These are phyloP conservation scores for Nakataea oryzae DNA, from an alignment of 2,329 filamentous ascomycete genomes.

Conservation along the genomic window DNA sequence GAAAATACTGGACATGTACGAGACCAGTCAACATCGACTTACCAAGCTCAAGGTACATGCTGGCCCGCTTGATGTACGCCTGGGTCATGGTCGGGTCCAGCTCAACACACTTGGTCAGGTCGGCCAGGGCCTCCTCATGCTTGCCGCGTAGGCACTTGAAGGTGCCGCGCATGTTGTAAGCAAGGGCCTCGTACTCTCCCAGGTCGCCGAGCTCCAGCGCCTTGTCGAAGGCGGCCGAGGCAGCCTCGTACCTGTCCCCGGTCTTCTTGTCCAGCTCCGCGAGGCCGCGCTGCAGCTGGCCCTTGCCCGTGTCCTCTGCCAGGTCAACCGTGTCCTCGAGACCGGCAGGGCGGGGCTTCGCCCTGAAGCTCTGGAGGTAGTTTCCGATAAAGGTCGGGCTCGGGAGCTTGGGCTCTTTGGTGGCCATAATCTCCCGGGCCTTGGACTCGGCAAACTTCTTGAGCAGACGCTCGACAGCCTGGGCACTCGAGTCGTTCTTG, in stretches of 20 bases:
- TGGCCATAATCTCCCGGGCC: conserved; percentile 78
- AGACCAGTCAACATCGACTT: conserved; percentile 18
- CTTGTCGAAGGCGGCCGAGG: conserved; percentile 74
- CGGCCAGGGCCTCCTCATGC: conserved; percentile 68
- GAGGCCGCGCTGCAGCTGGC: conserved; percentile 75
- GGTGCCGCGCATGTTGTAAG: conserved; percentile 93
- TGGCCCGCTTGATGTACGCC: conserved; percentile 97
- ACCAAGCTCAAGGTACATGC: conserved; percentile 93
- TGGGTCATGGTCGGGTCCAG: conserved; percentile 81
- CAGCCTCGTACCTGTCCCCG: conserved; percentile 83
- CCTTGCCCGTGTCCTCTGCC: conserved; percentile 67
- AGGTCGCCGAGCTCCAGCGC: conserved; percentile 75
- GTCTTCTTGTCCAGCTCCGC: conserved; percentile 77
- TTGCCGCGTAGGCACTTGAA: conserved; percentile 90
- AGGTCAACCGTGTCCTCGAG: conserved; percentile 76
- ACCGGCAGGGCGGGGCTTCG: conserved; percentile 66
- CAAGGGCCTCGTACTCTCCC: conserved; percentile 75
- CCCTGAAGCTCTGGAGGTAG: conserved; percentile 96
- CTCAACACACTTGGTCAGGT: conserved; percentile 89
- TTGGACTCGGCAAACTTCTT: conserved; percentile 97
- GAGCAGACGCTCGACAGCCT: conserved; percentile 82
- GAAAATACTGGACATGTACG: neutral
- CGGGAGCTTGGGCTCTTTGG: conserved; percentile 78
- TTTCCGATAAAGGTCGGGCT: conserved; percentile 97
- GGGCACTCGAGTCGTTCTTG: conserved; percentile 79